phyloP scores from a whole-genome alignment of 106 monocot genomes.

The Apostasia shenzhenica region DNA sequence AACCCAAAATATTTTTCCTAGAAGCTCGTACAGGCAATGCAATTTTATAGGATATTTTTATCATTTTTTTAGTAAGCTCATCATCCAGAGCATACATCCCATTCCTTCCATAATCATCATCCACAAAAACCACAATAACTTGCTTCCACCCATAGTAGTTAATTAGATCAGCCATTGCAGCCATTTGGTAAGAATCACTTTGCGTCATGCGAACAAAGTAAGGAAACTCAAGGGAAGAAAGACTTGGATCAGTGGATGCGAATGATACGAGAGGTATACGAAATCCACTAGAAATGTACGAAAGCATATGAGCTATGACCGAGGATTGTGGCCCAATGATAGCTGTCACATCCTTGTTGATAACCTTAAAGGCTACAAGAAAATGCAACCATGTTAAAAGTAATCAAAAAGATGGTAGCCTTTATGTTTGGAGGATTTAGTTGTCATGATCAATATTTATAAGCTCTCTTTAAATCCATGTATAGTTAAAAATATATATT shows the following conservation, averaged over 20 bases:
- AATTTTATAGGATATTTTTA: conserved; percentile 38
- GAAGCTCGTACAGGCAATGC: conserved; percentile 34
- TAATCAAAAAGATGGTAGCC: background rate
- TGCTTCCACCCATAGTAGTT: conserved; percentile 50
- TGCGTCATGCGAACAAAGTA: conserved; percentile 61
- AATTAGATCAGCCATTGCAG: conserved; percentile 60
- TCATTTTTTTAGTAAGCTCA: conserved; percentile 29
- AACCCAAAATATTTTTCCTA: conserved; percentile 13
- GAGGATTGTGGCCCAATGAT: conserved; percentile 81
- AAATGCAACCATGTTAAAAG: background rate
- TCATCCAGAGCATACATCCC: conserved; percentile 39
- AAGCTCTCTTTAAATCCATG: too few relatives aligned
- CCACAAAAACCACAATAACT: conserved; percentile 51
- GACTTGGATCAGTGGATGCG: conserved; percentile 71
- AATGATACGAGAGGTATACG: conserved; percentile 70
- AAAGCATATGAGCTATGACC: conserved; percentile 52
- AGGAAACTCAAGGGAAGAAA: conserved; percentile 57
- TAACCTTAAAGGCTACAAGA: conserved; percentile 44
- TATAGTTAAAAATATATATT: too few relatives aligned
- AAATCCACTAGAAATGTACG: conserved; percentile 44
- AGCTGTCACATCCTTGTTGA: conserved; percentile 46
- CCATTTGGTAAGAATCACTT: conserved; percentile 69
- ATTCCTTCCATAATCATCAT: conserved; percentile 62
- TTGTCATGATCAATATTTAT: too few relatives aligned
- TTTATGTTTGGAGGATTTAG: background rate